These are phyloP conservation scores for Dryas drummondii DNA, from an alignment of 306 rosid genomes.

Conservation along the genomic window DNA sequence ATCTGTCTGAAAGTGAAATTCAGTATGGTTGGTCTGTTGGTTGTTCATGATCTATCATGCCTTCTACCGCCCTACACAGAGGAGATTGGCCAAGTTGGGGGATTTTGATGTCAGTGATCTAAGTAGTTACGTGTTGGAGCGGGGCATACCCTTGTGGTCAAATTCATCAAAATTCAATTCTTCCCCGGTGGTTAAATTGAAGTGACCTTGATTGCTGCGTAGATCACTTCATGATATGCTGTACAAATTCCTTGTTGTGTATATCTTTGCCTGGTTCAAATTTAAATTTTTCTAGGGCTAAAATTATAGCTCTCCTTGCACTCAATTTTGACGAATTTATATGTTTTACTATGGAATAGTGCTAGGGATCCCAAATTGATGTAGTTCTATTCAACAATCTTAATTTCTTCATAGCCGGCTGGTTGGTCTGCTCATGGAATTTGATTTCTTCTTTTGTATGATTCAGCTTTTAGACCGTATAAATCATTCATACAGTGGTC, in stretches of 20 bases:
- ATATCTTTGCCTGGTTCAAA: neutral
- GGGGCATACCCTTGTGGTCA: neutral
- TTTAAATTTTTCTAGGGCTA: neutral
- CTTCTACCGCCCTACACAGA: neutral
- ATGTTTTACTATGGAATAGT: neutral
- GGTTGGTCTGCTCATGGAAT: neutral
- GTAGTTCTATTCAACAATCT: neutral
- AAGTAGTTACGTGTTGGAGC: neutral
- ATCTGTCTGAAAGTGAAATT: neutral
- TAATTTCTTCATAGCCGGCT: neutral
- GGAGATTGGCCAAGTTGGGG: neutral
- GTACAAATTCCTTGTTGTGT: slow-evolving; percentile 4
- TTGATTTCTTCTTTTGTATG: neutral
- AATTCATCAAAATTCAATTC: neutral
- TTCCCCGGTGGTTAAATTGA: neutral
- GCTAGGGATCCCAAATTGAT: too few species aligned
- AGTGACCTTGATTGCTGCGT: too few species aligned
- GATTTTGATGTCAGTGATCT: neutral
- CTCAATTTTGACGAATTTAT: neutral
- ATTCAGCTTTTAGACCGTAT: neutral
- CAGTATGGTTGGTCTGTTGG: neutral
- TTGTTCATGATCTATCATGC: neutral
- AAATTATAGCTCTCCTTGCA: neutral
- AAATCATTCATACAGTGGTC: too few species aligned
- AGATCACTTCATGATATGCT: neutral